Conservation (phyloP, 1,139 yeast genomes). For the Yamadazyma membranifaciens region DNA sequence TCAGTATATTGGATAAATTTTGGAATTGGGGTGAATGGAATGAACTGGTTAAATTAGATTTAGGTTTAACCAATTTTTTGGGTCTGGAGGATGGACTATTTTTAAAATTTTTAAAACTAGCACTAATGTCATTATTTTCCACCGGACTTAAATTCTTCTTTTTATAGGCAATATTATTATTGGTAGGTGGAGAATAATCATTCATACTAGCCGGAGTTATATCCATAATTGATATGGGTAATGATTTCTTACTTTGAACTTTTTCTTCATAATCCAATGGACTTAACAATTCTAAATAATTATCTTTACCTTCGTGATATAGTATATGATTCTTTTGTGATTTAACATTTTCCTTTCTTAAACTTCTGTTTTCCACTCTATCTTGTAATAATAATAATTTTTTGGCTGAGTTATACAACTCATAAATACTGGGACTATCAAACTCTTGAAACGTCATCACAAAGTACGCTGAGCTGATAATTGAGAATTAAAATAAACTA, state of each 20-base stretch:
- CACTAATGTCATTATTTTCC: conserved; percentile 7
- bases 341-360: conserved; percentile 34
- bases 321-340: conserved; percentile 19
- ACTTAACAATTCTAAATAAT: conserved; percentile 35
- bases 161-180: conserved; percentile 8
- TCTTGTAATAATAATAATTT: conserved; percentile 39
- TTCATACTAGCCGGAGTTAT: conserved; percentile 30
- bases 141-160: conserved; percentile 17
- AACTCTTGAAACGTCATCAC: conserved; percentile 12
- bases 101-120: conserved; percentile 6
- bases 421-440: conserved; percentile 38
- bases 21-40: conserved; percentile 7
- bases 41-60: conserved; percentile 36
- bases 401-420: conserved; percentile 44
- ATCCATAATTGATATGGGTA: conserved; percentile 14
- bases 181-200: conserved; percentile 25
- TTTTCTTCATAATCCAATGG: conserved; percentile 28
- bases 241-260: conserved; percentile 4
- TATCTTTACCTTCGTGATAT: conserved; percentile 5
- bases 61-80: conserved; percentile 16
- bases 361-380: conserved; percentile 41
- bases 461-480: not conserved
- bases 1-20: not conserved
- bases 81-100: conserved; percentile 4
- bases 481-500: too few relatives aligned